These are phyloP conservation scores for Cladosporium oxysporum DNA, from an alignment of 2,329 filamentous ascomycete species.

Conservation along the genomic window DNA sequence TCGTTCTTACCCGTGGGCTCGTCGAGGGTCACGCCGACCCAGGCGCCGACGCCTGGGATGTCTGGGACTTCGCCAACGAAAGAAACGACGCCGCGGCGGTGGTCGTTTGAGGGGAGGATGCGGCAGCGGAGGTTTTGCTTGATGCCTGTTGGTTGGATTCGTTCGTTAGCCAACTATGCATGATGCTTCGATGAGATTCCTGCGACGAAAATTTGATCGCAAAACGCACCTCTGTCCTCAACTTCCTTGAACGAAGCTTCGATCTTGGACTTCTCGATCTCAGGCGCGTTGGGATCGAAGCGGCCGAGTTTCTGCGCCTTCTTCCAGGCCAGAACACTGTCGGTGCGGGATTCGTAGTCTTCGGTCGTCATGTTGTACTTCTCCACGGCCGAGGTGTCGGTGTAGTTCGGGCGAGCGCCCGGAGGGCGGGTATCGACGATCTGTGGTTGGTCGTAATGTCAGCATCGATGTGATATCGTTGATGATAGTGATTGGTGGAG, in stretches of 20 bases:
- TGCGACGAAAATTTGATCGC: slow-evolving; percentile 17
- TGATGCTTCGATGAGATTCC: not conserved
- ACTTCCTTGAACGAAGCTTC: slow-evolving; percentile 70
- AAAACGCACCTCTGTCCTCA: slow-evolving; percentile 59
- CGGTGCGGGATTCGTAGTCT: slow-evolving; percentile 81
- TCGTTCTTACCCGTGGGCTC: slow-evolving; percentile 84
- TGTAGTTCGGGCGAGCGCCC: slow-evolving; percentile 74
- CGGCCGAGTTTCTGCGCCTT: slow-evolving; percentile 92
- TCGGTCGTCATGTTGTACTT: slow-evolving; percentile 88
- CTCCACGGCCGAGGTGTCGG: slow-evolving; percentile 75
- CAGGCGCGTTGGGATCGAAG: slow-evolving; percentile 83
- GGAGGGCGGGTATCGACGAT: slow-evolving; percentile 78
- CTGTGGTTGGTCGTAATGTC: slow-evolving; percentile 46
- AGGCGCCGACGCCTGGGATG: slow-evolving; percentile 65
- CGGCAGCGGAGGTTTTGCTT: slow-evolving; percentile 45
- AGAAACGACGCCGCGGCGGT: slow-evolving; percentile 66
- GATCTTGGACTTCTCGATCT: slow-evolving; percentile 70
- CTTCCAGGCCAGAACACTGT: slow-evolving; percentile 95
- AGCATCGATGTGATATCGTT: not conserved
- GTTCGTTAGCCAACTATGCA: not conserved
- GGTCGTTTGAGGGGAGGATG: slow-evolving; percentile 63
- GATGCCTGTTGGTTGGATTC: slow-evolving; percentile 36
- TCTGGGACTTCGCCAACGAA: slow-evolving; percentile 75
- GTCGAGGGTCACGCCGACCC: slow-evolving; percentile 73
- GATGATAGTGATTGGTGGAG: not conserved